phyloP scores from a whole-genome alignment of 768 basidiomycete genomes.

The Tylopilus rubrobrunneus region DNA sequence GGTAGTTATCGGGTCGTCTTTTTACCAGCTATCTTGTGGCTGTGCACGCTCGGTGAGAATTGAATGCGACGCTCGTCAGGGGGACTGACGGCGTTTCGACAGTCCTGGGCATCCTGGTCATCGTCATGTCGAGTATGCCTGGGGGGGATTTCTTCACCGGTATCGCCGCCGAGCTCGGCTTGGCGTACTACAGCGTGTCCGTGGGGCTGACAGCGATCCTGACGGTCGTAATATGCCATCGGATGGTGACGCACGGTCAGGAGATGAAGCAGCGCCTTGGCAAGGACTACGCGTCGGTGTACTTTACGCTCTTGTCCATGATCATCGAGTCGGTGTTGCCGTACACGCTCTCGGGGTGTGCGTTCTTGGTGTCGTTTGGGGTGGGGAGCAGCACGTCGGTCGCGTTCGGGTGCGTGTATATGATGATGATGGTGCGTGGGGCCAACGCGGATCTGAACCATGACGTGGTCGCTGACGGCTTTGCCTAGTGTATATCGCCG shows the following conservation, averaged over 20 bases:
- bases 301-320: constrained; percentile 15
- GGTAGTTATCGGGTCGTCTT: constrained; percentile 11
- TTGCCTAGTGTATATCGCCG: constrained; percentile 21
- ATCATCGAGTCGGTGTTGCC: constrained; percentile 26
- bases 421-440: constrained; percentile 22
- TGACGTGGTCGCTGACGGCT: not conserved
- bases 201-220: constrained; percentile 20
- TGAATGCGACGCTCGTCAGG: not conserved
- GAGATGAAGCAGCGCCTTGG: constrained; percentile 15
- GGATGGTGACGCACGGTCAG: constrained; percentile 12
- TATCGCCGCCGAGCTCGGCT: constrained; percentile 9
- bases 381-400: constrained; percentile 10
- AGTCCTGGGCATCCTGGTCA: constrained; percentile 19
- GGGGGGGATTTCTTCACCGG: constrained; percentile 19
- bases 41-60: constrained; percentile 23
- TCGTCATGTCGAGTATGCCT: constrained; percentile 14
- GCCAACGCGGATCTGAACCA: too few species aligned
- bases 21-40: constrained; percentile 22
- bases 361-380: constrained; percentile 23
- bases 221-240: constrained; percentile 19
- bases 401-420: constrained; percentile 18
- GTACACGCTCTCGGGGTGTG: constrained; percentile 23
- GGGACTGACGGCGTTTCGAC: not conserved
- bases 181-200: constrained; percentile 19
- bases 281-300: constrained; percentile 15